These are phyloP conservation scores for Penicillium antarcticum DNA, from an alignment of 495 filamentous ascomycete species.

Conservation along the genomic window DNA sequence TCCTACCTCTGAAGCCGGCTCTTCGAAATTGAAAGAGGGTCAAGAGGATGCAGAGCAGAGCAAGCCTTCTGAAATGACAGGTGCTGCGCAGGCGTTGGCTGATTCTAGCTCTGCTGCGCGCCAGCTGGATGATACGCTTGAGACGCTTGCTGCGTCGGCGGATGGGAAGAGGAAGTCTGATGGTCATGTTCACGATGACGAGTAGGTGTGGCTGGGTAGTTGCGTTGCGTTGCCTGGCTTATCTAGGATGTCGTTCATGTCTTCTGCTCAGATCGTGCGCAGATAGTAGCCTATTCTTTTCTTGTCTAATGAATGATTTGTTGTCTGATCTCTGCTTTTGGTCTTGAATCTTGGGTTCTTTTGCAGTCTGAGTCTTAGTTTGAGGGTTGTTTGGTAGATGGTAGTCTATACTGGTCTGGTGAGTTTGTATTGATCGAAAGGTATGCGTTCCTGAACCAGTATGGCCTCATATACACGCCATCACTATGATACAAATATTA, in stretches of 20 bases:
- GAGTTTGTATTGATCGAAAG: no score
- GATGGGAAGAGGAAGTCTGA: slow-evolving; percentile 34
- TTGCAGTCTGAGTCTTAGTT: neutral
- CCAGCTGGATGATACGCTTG: slow-evolving; percentile 21
- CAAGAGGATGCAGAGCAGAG: neutral
- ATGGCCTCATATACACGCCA: no score
- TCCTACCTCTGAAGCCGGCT: neutral
- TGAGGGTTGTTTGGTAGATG: no score
- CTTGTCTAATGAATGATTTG: neutral
- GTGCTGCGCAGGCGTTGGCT: neutral
- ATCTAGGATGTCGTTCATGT: neutral
- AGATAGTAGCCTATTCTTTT: neutral
- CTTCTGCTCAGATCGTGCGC: neutral
- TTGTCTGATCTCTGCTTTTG: neutral
- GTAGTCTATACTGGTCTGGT: no score
- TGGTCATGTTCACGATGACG: slow-evolving; percentile 12
- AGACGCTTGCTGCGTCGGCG: slow-evolving; percentile 26
- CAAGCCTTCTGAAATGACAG: neutral
- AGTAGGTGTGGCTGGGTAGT: neutral
- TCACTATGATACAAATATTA: no score
- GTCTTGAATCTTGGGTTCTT: neutral
- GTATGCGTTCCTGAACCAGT: no score
- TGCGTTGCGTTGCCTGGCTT: neutral
- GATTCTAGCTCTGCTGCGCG: slow-evolving; percentile 5
- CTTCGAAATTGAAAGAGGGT: neutral